Evolutionary conservation across 352 stramenopile species (phyloP).

Genomic region (Phytophthora lateralis): DNA sequence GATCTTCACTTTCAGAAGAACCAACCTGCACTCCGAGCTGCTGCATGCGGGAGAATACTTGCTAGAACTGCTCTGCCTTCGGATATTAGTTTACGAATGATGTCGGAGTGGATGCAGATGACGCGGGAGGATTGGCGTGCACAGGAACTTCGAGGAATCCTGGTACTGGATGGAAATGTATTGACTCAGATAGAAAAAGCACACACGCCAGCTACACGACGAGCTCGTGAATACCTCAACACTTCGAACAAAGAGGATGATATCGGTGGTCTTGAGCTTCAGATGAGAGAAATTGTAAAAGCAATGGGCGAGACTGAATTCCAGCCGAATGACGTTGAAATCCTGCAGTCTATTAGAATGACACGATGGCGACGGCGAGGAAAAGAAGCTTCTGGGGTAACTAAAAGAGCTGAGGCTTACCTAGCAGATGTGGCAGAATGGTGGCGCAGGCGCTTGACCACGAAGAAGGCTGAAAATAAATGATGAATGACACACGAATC

Average conservation of each 20-base stretch:
- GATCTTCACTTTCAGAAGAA: slow-evolving; percentile 50
- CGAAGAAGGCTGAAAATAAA: slow-evolving; percentile 3
- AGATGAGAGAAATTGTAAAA: slow-evolving; percentile 44
- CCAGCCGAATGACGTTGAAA: slow-evolving; percentile 13
- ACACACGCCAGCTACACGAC: slow-evolving; percentile 26
- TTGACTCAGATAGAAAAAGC: slow-evolving; percentile 37
- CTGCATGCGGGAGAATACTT: slow-evolving; percentile 17
- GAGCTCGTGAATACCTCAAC: slow-evolving; percentile 15
- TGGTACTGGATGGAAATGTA: slow-evolving; percentile 48
- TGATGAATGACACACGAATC: slow-evolving; percentile 2
- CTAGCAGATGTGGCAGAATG: slow-evolving; percentile 59
- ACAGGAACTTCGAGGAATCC: slow-evolving; percentile 44
- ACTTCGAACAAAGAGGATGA: slow-evolving; percentile 2
- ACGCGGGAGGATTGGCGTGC: slow-evolving; percentile 52
- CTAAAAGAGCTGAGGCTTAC: slow-evolving; percentile 27
- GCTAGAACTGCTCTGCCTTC: slow-evolving; percentile 3
- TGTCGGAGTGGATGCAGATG: slow-evolving; percentile 61
- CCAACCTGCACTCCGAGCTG: slow-evolving; percentile 37
- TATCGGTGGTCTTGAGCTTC: slow-evolving; percentile 14
- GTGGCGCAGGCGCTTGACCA: slow-evolving; percentile 42
- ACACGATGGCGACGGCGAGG: slow-evolving; percentile 25
- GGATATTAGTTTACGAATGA: background rate
- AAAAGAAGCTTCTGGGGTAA: slow-evolving; percentile 5
- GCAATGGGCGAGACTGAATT: slow-evolving; percentile 17
- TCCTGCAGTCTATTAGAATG: slow-evolving; percentile 25